Percentiles rank a stretch among this genome's conserved stretches.
Conservation (phyloP, 768 basidiomycete genomes). For the Suillus tomentosus region DNA sequence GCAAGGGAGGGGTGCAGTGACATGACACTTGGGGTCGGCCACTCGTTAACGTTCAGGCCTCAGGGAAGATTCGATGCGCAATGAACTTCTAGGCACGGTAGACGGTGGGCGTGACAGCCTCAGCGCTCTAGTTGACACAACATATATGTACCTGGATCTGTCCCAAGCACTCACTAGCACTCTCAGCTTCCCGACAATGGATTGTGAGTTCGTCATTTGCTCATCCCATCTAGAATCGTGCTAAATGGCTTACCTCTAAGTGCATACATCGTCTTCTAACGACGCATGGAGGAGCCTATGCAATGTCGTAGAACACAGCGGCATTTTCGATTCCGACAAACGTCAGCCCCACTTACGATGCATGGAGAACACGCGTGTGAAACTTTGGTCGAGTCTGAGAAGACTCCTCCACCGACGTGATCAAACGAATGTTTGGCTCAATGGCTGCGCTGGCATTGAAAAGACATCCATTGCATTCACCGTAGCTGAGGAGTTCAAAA, state of each 20-base stretch:
- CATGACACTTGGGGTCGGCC: not conserved
- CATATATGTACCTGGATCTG: not conserved
- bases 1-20: not conserved
- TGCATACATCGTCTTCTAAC: not conserved
- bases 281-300: not conserved
- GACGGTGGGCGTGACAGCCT: not conserved
- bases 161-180: not conserved
- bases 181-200: not conserved
- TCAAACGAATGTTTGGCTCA: not conserved
- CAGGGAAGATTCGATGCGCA: not conserved
- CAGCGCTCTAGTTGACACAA: not conserved
- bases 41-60: not conserved
- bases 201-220: not conserved
- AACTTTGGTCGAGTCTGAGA: not conserved
- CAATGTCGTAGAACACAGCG: not conserved
- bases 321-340: not conserved
- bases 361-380: constrained; percentile 1
- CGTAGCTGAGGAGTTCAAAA: not conserved
- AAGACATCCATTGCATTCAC: constrained; percentile 2
- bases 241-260: not conserved
- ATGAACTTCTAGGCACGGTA: not conserved
- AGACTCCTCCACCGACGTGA: not conserved
- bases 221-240: too few species aligned
- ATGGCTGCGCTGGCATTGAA: not conserved
- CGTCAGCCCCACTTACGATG: not conserved